A percentile compares a stretch with the other conserved stretches of the same genome.
These are phyloP conservation scores for Eugenia klotzschiana DNA, from an alignment of 441 rosid genomes.

Conservation along the genomic window DNA sequence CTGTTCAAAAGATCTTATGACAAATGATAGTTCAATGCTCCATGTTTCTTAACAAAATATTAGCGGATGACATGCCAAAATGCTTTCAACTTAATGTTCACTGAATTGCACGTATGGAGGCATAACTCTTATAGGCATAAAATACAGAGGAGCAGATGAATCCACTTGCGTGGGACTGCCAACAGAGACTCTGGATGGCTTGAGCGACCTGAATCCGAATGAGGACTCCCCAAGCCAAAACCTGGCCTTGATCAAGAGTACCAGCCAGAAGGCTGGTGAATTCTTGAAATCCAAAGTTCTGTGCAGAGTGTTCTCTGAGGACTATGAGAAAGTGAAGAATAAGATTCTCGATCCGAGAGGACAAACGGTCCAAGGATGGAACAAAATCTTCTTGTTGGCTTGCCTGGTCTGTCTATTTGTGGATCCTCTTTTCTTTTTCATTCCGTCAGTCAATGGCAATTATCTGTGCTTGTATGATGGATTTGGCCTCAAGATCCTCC, in stretches of 20 bases:
- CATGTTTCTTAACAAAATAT: neutral
- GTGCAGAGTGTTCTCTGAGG: slow-evolving; percentile 4
- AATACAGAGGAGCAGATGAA: neutral
- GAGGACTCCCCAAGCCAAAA: neutral
- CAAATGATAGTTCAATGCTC: neutral
- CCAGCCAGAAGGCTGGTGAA: neutral
- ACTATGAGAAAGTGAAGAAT: neutral
- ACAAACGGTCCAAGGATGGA: neutral
- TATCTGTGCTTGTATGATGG: neutral
- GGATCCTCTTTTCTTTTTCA: slow-evolving; percentile 4
- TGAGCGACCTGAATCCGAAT: neutral
- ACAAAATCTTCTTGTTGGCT: slow-evolving; percentile 1
- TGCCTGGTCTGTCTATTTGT: slow-evolving; percentile 3
- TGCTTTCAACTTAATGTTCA: neutral
- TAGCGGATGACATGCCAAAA: neutral
- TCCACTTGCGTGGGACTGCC: neutral
- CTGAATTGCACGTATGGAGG: neutral
- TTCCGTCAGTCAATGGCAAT: neutral
- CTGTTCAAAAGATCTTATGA: neutral
- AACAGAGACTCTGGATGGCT: no score
- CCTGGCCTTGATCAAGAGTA: neutral
- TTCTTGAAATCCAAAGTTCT: neutral
- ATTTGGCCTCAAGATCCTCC: neutral
- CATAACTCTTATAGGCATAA: neutral
- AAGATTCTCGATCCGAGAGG: slow-evolving; percentile 4